Evolutionary conservation across 2,329 filamentous ascomycete species (phyloP).

Genomic region (Cryoendolithus antarcticus): DNA sequence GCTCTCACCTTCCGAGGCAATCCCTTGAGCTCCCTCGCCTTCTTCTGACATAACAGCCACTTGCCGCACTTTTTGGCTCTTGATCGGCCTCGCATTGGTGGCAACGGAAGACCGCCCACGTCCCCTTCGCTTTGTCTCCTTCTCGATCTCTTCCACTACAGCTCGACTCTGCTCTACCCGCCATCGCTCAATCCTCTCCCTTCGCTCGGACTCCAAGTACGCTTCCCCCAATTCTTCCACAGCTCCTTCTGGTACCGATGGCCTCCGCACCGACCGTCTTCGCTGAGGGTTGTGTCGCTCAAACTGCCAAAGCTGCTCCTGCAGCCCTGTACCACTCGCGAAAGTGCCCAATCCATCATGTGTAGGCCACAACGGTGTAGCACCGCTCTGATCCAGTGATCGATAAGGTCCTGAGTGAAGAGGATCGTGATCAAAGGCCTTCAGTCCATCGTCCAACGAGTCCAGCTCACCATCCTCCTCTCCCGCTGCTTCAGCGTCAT

Average conservation of each 20-base stretch:
- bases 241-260: constrained; percentile 47
- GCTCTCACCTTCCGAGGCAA: constrained; percentile 40
- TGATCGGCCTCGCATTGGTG: constrained; percentile 8
- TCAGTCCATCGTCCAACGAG: constrained; percentile 81
- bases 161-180: constrained; percentile 78
- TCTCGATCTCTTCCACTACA: constrained; percentile 77
- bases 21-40: constrained; percentile 14
- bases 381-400: constrained; percentile 42
- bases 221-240: constrained; percentile 38
- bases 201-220: constrained; percentile 57
- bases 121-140: constrained; percentile 55
- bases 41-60: constrained; percentile 15
- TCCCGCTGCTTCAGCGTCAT: constrained; percentile 27
- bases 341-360: constrained; percentile 92
- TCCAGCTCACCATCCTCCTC: constrained; percentile 73
- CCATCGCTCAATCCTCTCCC: constrained; percentile 81
- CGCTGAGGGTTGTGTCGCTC: constrained; percentile 70
- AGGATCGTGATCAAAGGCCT: constrained; percentile 67
- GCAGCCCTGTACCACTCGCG: constrained; percentile 42
- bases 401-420: constrained; percentile 31
- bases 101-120: constrained; percentile 44
- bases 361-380: constrained; percentile 61
- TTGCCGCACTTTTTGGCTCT: constrained; percentile 8
- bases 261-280: constrained; percentile 41
- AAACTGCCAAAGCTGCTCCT: constrained; percentile 81